Evolutionary conservation across 441 rosid genomes (phyloP), one percentile per base, ranked within the genome.

Genomic region (Arabidopsis lyrata): DNA sequence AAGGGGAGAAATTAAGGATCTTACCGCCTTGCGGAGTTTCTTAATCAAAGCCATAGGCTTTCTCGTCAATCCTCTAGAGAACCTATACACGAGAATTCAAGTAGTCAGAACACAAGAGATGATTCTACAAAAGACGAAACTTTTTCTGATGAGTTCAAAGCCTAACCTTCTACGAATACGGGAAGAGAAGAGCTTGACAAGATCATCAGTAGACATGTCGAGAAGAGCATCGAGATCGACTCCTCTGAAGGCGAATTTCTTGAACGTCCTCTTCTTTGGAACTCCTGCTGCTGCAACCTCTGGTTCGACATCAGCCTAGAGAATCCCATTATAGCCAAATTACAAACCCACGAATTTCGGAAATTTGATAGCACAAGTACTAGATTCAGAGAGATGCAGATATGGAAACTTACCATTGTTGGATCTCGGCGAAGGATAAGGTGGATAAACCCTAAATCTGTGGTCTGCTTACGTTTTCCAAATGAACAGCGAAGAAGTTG

Each of bases 171-270:
- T 64, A 24, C 77, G 77, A 24, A 73, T 73, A 56, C 77, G 77
- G 5, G 77, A 55, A 5, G 57, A 32, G 58, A 73, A 64, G 65
- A 63, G 77, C 77, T 73, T 73, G 65, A 73, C 77, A 55, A 73
- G 77, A 29, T 73, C 71, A 45, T 73, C 77, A 4, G 77, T 73
- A 27, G 77, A 64, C 77, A 73, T 73, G 59, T 73, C 77, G 11
- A 73, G 77, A 5, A 73, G 77, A 47, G 77, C 71, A 64, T 73
- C 77, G 65, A 73, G 77, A 56, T 73, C 77, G 32, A 73, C 77
- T 47, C 77, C 77, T 64, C 47, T 64, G 77, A 64, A 73, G 5
- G 71, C 54, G 39, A 73, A 73, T 20, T 73, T 73, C 69, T 73
- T 73, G 15, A 73, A 73, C 47, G 77, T 73, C 56, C 77, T 73